Base-by-base conservation (phyloP, 352 stramenopile genomes). In the Elongisporangium undulatum region DNA sequence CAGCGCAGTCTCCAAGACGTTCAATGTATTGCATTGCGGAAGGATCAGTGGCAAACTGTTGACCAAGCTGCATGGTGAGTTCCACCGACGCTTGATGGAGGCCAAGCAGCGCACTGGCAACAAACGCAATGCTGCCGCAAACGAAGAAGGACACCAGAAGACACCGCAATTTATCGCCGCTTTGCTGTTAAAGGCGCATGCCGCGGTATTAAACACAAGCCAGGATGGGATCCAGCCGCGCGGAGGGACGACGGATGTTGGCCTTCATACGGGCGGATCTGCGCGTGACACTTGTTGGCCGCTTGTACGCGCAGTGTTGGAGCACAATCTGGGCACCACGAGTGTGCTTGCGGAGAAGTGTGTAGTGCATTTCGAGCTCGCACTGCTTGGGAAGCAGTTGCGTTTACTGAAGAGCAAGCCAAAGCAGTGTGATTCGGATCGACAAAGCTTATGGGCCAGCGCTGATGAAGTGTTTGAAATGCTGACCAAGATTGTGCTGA, bases 251-350 rank as follows among this genome's bases (percentile, higher is more conserved):
- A 85, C 72, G 0, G 77, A 85, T 52, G 74, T 85, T 13, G 75
- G 74, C 2, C 64, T 68, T 16, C 77, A 90, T 55, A 88, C 77
- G 2, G 77, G 77, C 15, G 69, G 66, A 0, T 54, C 59, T 24
- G 45, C 59, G 7, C 69, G 80, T 21, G 74, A 76, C 51, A 88
- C 74, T 1, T 87, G 77, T 49, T 90, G 77, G 80, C 49, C 77
- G 15, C 55, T 90, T 6, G 77, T 90, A 2, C 58, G 69, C 2
- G 64, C 62, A 2, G 66, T 61, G 2, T 55, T 90, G 13, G 58
- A 49, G 7, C 67, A 74, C 9, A 71, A 76, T 17, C 34, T 89
- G 5, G 71, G 61, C 19, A 74, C 66, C 12, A 68, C 60, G 15
- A 50, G 48, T 10, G 65, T 59, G 10, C 48, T 87, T 9, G 75